Evolutionary conservation across 768 basidiomycete genomes (phyloP), one percentile per base, ranked within the genome.

Genomic region (Thelephora aurantiotincta): DNA sequence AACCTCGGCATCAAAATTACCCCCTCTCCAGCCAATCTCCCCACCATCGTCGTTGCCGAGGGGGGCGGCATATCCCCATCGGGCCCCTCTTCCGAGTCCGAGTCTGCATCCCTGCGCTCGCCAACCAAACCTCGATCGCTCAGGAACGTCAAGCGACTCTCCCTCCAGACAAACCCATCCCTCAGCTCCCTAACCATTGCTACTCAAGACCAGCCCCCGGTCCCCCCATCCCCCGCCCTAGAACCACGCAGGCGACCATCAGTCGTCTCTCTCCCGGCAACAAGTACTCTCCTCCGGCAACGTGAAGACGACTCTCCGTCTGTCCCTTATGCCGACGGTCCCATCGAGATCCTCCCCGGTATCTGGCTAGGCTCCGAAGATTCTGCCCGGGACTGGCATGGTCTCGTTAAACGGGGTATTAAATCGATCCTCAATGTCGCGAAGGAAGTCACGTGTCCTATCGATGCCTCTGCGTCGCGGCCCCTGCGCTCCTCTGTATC

Each of bases 341-440:
- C 91, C 41, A 65, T 83, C 12, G 82, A 93, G 63, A 70, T 96
- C 57, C 70, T 93, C 42, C 90, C 90, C 2, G 78, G 81, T 44
- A 70, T 94, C 49, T 94, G 82, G 81, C 77, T 94, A 9, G 92
- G 91, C 52, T 86, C 86, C 48, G 89, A 93, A 62, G 89, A 91
- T 64, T 92, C 93, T 55, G 89, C 85, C 38, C 76, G 80, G 49
- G 84, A 93, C 63, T 87, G 84, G 80, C 68, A 67, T 36, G 69
- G 70, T 22, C 77, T 93, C 49, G 57, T 76, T 19, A 74, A 82
- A 45, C 74, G 79, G 33, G 77, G 81, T 35, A 90, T 93, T 58
- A 76, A 72, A 51, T 77, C 83, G 41, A 75, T 94, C 18, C 74
- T 94, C 63, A 93, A 94, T 61, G 92, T 94, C 33, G 91, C 91